Base-by-base conservation (phyloP, 164 flowering plant genomes). In the Warburgia ugandensis region DNA sequence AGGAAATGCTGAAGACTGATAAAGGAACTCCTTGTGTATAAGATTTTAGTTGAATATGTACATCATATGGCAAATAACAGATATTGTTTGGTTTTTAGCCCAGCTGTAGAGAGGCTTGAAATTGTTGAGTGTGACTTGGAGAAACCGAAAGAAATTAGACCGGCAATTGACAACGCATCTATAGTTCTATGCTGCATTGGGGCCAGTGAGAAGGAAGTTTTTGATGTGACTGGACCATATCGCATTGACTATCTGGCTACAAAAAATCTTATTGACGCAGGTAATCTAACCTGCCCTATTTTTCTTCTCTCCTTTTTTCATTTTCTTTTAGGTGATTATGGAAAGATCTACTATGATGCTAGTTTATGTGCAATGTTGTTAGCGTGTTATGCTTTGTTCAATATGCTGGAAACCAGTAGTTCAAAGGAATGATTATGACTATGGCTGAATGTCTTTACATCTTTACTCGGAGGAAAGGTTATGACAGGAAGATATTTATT, bases 101-200 rank as follows among this genome's bases (percentile, higher is more conserved):
- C 98, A 92, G 96, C 79, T 80, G 81, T 86, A 64, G 86, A 87
- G 72, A 92, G 66, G 90, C 88, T 92, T 78, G 83, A 87, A 75
- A 54, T 87, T 68, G 91, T 88, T 53, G 95, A 83, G 55, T 92
- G 98, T 75, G 98, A 92, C 60, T 74, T 92, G 77, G 98, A 83
- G 78, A 76, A 71, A 59, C 66, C 21, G 28, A 72, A 74, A 51
- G 73, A 56, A 58, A 85, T 92, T 53, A 68, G 48, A 47, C 70
- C 82, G 6, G 96, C 91, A 12, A 50, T 92, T 28, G 85, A 85
- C 31, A 80, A 74, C 54, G 86, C 96, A 26, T 83, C 96, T 23
- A 67, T 77, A 47, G 84, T 92, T 58, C 54, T 88, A 58, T 92
- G 98, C 72, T 85, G 96, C 81, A 87, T 92, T 61, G 98, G 98